Evolutionary conservation across 1,284 basidiomycete genomes (phyloP).

Genomic region (Ceratobasidium sp.): DNA sequence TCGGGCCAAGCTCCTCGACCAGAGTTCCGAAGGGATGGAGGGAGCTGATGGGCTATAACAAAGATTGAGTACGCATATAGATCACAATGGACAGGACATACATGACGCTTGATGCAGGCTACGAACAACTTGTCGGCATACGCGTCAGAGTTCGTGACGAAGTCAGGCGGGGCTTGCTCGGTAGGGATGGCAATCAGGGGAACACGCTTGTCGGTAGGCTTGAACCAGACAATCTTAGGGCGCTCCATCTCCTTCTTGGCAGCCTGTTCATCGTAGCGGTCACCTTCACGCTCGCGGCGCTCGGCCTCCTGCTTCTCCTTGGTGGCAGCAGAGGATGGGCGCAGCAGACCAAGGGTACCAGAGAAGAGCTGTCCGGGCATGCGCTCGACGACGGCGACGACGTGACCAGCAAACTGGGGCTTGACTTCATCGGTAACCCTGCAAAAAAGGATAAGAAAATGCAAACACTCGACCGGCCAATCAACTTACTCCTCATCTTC

Average conservation of each 20-base stretch:
- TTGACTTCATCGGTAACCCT: conserved; percentile 97
- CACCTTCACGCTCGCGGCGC: conserved; percentile 94
- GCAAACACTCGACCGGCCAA: conserved; percentile 11
- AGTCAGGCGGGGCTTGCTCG: conserved; percentile 97
- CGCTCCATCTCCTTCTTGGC: conserved; percentile 83
- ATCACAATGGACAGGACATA: conserved; percentile 59
- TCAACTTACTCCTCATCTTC: conserved; percentile 92
- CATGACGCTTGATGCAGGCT: conserved; percentile 97
- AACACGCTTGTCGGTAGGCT: conserved; percentile 99
- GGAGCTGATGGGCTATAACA: conserved; percentile 84
- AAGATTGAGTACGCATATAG: conserved; percentile 28
- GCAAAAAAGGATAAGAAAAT: conserved; percentile 41
- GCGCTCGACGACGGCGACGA: conserved; percentile 97
- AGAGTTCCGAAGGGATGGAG: conserved; percentile 99
- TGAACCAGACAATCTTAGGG: conserved; percentile 99
- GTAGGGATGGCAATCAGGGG: conserved; percentile 99
- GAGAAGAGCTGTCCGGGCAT: conserved; percentile 99
- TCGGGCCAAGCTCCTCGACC: conserved; percentile 98
- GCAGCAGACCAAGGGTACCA: conserved; percentile 93
- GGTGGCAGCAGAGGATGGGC: conserved; percentile 97
- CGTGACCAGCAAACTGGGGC: conserved; percentile 96
- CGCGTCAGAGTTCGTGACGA: conserved; percentile 92
- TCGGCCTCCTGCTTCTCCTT: conserved; percentile 99
- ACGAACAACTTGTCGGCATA: conserved; percentile 95
- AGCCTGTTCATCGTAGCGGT: conserved; percentile 82